Evolutionary conservation across 2,329 filamentous ascomycete species (phyloP).

Genomic region (Aspergillus carbonarius): DNA sequence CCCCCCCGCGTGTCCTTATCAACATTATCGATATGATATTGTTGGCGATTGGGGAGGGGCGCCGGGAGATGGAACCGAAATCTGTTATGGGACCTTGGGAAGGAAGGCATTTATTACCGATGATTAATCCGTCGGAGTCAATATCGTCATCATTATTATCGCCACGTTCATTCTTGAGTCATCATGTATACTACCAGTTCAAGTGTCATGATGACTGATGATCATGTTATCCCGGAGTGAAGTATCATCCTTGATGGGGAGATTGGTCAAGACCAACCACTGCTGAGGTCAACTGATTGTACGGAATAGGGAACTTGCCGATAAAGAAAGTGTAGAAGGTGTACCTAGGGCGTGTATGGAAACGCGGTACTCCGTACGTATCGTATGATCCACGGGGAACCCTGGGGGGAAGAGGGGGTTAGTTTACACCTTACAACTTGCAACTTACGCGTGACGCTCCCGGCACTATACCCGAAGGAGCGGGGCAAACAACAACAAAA

Average conservation of each 20-base stretch:
- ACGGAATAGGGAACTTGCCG: too few relatives aligned
- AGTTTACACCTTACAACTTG: too few relatives aligned
- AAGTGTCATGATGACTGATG: too few relatives aligned
- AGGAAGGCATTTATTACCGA: background rate
- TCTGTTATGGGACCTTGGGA: background rate
- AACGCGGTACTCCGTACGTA: background rate
- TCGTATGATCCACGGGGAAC: slow-evolving; percentile 16
- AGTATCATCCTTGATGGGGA: too few relatives aligned
- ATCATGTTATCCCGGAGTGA: too few relatives aligned
- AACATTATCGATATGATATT: slow-evolving; percentile 19
- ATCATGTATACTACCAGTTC: too few relatives aligned
- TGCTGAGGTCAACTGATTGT: too few relatives aligned
- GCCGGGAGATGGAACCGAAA: background rate
- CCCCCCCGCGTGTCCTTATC: slow-evolving; percentile 21
- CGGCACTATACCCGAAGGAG: slow-evolving; percentile 27
- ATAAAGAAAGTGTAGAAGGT: too few relatives aligned
- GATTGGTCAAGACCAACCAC: too few relatives aligned
- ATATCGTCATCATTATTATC: too few relatives aligned
- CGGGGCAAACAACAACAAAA: slow-evolving; percentile 30
- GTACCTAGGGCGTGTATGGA: background rate
- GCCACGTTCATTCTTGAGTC: too few relatives aligned
- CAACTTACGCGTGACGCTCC: slow-evolving; percentile 25
- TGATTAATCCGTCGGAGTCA: too few relatives aligned
- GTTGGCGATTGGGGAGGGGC: background rate
- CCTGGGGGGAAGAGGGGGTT: slow-evolving; percentile 1